These are phyloP conservation scores for Vitis cinerea DNA, from an alignment of 164 flowering plant species.

Conservation along the genomic window DNA sequence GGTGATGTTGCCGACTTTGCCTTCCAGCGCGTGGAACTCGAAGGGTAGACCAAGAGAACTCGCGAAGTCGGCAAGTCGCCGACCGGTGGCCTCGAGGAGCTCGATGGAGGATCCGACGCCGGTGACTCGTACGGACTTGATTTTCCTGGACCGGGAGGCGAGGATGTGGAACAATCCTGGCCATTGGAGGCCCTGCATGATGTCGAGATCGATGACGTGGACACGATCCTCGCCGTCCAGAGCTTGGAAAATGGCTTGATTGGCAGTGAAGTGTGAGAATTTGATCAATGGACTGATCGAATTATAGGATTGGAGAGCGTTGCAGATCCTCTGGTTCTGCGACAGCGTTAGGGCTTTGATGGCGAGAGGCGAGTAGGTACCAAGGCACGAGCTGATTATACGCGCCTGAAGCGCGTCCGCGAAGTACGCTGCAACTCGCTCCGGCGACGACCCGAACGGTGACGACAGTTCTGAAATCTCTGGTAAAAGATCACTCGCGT, in stretches of 20 bases:
- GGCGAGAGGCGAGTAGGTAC: conserved; percentile 48
- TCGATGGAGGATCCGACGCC: conserved; percentile 75
- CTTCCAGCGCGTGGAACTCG: conserved; percentile 69
- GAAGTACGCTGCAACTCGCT: conserved; percentile 87
- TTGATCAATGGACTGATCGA: conserved; percentile 72
- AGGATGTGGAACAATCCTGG: conserved; percentile 92
- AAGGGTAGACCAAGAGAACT: conserved; percentile 67
- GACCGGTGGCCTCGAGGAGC: conserved; percentile 67
- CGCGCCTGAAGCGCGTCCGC: conserved; percentile 73
- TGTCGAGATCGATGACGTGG: conserved; percentile 86
- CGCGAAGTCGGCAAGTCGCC: conserved; percentile 83
- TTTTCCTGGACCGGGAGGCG: conserved; percentile 57
- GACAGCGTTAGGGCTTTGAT: conserved; percentile 29
- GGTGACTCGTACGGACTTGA: conserved; percentile 63
- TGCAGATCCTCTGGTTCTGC: conserved; percentile 47
- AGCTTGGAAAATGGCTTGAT: conserved; percentile 81
- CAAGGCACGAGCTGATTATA: conserved; percentile 53
- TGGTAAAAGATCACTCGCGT: conserved; percentile 67
- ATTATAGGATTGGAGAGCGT: conserved; percentile 73
- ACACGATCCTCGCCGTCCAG: conserved; percentile 60
- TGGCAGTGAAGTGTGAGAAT: conserved; percentile 91
- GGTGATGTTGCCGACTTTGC: conserved; percentile 56
- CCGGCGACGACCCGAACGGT: conserved; percentile 83
- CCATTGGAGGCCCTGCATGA: conserved; percentile 99
- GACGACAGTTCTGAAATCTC: conserved; percentile 76